phyloP scores from a whole-genome alignment of 2,329 filamentous ascomycete genomes.

The Neurospora sp. region DNA sequence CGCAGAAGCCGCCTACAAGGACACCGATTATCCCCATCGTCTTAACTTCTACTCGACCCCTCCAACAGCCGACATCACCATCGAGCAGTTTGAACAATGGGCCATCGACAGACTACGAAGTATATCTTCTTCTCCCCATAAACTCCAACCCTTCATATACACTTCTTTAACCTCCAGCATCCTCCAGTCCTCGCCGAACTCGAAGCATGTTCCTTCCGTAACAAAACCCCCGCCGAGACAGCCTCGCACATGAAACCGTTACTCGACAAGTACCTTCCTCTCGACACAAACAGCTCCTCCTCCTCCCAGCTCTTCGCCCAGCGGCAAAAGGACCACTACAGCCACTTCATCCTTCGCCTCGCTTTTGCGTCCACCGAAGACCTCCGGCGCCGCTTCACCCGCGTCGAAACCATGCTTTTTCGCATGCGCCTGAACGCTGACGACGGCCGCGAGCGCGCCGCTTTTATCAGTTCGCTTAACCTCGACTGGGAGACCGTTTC shows the following conservation, averaged over 20 bases:
- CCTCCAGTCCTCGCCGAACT: conserved; percentile 68
- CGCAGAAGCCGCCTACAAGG: conserved; percentile 63
- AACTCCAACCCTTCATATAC: no score
- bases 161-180: not conserved
- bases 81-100: conserved; percentile 98
- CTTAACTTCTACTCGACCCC: conserved; percentile 87
- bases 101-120: conserved; percentile 84
- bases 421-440: conserved; percentile 72
- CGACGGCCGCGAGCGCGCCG: conserved; percentile 59
- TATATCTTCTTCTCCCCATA: conserved; percentile 24
- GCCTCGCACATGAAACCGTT: conserved; percentile 74
- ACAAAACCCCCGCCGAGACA: conserved; percentile 76
- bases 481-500: conserved; percentile 78
- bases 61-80: conserved; percentile 85
- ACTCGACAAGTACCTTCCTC: conserved; percentile 76
- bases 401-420: conserved; percentile 85
- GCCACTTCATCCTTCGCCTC: conserved; percentile 89
- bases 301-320: conserved; percentile 54
- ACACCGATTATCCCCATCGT: conserved; percentile 70
- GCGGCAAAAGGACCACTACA: conserved; percentile 92
- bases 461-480: conserved; percentile 67
- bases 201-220: conserved; percentile 92
- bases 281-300: conserved; percentile 63
- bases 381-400: conserved; percentile 72
- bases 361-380: conserved; percentile 91